Evolutionary conservation across 2,329 filamentous ascomycete genomes (phyloP).

Genomic region (Didymella glomerata): DNA sequence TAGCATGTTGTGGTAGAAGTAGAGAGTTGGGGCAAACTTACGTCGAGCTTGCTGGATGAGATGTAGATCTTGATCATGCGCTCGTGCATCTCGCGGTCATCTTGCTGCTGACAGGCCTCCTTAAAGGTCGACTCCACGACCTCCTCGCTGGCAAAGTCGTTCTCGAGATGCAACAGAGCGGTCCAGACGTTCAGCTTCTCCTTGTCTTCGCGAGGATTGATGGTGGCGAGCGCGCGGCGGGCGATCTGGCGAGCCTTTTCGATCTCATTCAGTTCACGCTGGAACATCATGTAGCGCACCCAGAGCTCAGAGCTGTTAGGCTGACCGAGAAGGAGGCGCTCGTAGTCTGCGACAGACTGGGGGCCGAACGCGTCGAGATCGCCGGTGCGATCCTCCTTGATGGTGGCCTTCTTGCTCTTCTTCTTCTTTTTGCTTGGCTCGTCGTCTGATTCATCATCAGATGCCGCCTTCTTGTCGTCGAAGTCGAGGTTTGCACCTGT

Average conservation of each 20-base stretch:
- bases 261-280: conserved; percentile 89
- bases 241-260: conserved; percentile 88
- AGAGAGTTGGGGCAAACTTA: conserved; percentile 58
- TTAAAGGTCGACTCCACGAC: conserved; percentile 87
- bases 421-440: conserved; percentile 67
- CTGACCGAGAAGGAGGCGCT: conserved; percentile 88
- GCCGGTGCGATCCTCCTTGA: conserved; percentile 88
- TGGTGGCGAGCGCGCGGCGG: conserved; percentile 87
- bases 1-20: conserved; percentile 22
- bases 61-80: conserved; percentile 94
- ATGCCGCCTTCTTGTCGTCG: conserved; percentile 62
- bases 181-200: conserved; percentile 98
- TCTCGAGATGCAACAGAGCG: conserved; percentile 91
- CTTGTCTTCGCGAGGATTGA: conserved; percentile 87
- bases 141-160: conserved; percentile 85
- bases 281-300: conserved; percentile 99
- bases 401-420: conserved; percentile 77
- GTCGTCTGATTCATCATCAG: conserved; percentile 64
- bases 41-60: conserved; percentile 82
- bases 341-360: conserved; percentile 89
- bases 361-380: conserved; percentile 89
- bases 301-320: conserved; percentile 93
- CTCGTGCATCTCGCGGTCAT: conserved; percentile 87
- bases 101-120: conserved; percentile 92
- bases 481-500: conserved; percentile 67